Conservation (phyloP, 2,329 filamentous ascomycete genomes). For the Annulohypoxylon truncatum region DNA sequence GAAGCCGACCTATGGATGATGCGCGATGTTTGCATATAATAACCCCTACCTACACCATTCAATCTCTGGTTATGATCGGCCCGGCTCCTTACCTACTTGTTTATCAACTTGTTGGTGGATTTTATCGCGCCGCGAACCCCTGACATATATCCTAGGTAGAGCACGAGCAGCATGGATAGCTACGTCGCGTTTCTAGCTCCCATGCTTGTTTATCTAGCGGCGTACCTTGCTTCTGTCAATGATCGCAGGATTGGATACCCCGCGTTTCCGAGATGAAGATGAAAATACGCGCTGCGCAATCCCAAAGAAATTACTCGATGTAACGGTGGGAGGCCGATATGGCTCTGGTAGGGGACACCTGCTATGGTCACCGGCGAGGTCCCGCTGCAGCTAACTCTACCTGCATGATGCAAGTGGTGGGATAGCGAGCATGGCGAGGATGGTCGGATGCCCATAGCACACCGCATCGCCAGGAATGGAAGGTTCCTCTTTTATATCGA, state of each 20-base stretch:
- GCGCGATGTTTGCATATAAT: neutral
- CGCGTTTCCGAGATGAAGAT: conserved; percentile 23
- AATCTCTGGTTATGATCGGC: conserved; percentile 32
- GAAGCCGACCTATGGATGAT: no score
- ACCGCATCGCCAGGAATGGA: conserved; percentile 45
- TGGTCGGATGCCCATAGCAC: conserved; percentile 1
- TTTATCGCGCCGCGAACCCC: neutral
- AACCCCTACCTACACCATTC: neutral
- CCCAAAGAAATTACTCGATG: conserved; percentile 33
- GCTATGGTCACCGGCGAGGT: conserved; percentile 30
- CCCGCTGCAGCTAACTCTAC: conserved; percentile 16
- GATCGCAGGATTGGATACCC: conserved; percentile 29
- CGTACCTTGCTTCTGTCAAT: neutral
- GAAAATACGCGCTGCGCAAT: conserved; percentile 16
- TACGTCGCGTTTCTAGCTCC: neutral
- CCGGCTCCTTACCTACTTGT: conserved; percentile 12
- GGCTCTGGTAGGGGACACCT: conserved; percentile 14
- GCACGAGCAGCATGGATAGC: conserved; percentile 8
- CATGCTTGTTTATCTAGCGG: neutral
- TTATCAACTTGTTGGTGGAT: conserved; percentile 11
- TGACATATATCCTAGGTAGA: neutral
- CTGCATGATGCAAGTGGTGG: conserved; percentile 38
- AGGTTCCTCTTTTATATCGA: conserved; percentile 39
- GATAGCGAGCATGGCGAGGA: conserved; percentile 17
- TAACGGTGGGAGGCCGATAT: conserved; percentile 33